A percentile compares a stretch with the other conserved stretches of the same genome.
These are phyloP conservation scores for Apiospora phragmitis DNA, from an alignment of 2,329 filamentous ascomycete genomes.

Conservation along the genomic window DNA sequence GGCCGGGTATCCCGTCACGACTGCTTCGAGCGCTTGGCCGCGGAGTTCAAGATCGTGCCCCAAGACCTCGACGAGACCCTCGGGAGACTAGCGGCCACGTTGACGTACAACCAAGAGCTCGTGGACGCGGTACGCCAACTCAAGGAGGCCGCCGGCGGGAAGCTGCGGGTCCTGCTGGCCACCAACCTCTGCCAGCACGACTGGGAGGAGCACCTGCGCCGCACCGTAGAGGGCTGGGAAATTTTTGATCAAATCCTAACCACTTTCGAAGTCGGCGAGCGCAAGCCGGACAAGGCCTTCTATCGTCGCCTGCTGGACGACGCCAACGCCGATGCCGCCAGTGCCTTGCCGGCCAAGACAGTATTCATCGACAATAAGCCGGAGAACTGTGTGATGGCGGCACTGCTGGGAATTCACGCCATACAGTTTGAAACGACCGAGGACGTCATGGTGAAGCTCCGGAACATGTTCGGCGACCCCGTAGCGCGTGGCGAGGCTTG, in stretches of 20 bases:
- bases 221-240: neutral
- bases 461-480: constrained; percentile 4
- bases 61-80: too few species aligned
- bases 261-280: neutral
- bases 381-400: neutral
- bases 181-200: too few species aligned
- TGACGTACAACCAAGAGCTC: too few species aligned
- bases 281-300: neutral
- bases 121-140: too few species aligned
- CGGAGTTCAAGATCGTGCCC: too few species aligned
- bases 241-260: constrained; percentile 15
- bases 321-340: constrained; percentile 19
- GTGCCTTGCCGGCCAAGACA: neutral
- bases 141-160: too few species aligned
- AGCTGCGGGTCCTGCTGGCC: too few species aligned
- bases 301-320: neutral
- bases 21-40: too few species aligned
- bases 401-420: neutral
- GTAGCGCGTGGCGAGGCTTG: constrained; percentile 6
- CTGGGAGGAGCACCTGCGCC: too few species aligned
- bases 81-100: too few species aligned
- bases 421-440: neutral
- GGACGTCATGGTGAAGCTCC: neutral
- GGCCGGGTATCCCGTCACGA: too few species aligned
- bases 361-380: too few species aligned